Percentiles rank a stretch among this genome's conserved stretches.
Conservation (phyloP, 176 grass and related monocot species). For the Zoysia japonica region DNA sequence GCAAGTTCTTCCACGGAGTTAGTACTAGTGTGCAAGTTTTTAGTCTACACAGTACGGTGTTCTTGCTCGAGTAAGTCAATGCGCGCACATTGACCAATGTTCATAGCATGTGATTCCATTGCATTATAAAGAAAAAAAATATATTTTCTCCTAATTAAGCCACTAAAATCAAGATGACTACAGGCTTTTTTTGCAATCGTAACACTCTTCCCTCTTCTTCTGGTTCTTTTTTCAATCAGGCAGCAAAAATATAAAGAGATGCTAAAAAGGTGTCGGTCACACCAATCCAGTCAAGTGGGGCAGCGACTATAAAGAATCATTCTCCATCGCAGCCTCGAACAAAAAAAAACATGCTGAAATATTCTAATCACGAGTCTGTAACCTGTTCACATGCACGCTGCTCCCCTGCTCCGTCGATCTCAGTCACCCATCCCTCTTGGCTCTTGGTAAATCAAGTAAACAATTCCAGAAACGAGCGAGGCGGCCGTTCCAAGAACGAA, state of each 20-base stretch:
- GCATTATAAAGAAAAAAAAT: not conserved
- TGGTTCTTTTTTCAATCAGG: not conserved
- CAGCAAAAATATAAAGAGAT: not conserved
- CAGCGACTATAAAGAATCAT: too few species aligned
- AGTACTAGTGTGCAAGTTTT: not conserved
- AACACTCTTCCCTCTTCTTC: not conserved
- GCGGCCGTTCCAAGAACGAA: not conserved
- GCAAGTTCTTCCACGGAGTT: not conserved
- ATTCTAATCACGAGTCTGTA: too few species aligned
- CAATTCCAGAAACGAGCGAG: not conserved
- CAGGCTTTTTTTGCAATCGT: too few species aligned
- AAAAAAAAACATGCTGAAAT: too few species aligned
- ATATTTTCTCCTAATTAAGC: too few species aligned
- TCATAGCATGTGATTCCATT: not conserved
- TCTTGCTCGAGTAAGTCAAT: conserved; percentile 3
- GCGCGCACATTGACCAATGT: conserved; percentile 11
- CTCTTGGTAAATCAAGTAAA: not conserved
- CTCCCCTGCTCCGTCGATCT: too few species aligned
- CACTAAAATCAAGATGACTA: too few species aligned
- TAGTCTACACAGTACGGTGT: not conserved
- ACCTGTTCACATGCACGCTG: not conserved
- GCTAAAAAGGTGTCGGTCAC: conserved; percentile 1
- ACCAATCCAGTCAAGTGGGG: not conserved
- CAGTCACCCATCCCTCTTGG: not conserved
- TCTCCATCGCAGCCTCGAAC: too few species aligned